Percentiles rank a stretch among this genome's conserved stretches.
phyloP scores from a whole-genome alignment of 257 asterid species.

The Anisodus acutangulus region DNA sequence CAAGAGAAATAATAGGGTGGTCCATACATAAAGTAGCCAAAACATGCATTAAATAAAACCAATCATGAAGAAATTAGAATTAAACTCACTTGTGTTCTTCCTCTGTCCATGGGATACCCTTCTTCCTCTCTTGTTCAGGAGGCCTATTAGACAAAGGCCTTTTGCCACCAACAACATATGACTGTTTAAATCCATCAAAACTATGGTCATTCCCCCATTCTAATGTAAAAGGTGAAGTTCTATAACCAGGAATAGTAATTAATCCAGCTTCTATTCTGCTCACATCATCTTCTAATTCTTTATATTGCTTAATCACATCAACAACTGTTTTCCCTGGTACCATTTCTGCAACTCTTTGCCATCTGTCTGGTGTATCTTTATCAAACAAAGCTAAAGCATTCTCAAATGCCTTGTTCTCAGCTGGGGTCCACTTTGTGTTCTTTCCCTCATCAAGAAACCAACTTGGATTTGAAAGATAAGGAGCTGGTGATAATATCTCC shows the following conservation, averaged over 20 bases:
- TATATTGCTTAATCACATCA: constrained; percentile 81
- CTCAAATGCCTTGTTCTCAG: constrained; percentile 90
- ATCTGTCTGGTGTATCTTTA: constrained; percentile 81
- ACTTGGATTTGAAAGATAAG: constrained; percentile 56
- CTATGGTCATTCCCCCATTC: constrained; percentile 72
- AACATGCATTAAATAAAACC: constrained; percentile 21
- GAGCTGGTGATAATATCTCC: constrained; percentile 82
- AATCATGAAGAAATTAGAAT: background rate
- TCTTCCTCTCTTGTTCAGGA: constrained; percentile 83
- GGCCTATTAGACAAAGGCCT: constrained; percentile 58
- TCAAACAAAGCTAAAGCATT: constrained; percentile 87
- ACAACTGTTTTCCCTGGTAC: constrained; percentile 84
- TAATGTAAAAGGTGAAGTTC: constrained; percentile 67
- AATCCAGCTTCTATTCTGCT: constrained; percentile 89
- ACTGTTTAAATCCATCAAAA: constrained; percentile 55
- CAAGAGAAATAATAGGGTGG: constrained; percentile 25
- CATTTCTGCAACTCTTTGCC: constrained; percentile 88
- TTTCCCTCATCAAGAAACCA: constrained; percentile 64
- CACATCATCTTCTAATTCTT: constrained; percentile 85
- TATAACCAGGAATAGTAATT: constrained; percentile 74
- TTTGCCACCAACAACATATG: constrained; percentile 50
- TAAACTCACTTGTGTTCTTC: constrained; percentile 86
- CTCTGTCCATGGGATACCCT: constrained; percentile 98
- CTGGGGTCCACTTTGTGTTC: constrained; percentile 74
- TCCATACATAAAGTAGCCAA: constrained; percentile 25